These are phyloP conservation scores for Davidsoniella neocaledoniae DNA, from an alignment of 2,329 filamentous ascomycete genomes.

Conservation along the genomic window DNA sequence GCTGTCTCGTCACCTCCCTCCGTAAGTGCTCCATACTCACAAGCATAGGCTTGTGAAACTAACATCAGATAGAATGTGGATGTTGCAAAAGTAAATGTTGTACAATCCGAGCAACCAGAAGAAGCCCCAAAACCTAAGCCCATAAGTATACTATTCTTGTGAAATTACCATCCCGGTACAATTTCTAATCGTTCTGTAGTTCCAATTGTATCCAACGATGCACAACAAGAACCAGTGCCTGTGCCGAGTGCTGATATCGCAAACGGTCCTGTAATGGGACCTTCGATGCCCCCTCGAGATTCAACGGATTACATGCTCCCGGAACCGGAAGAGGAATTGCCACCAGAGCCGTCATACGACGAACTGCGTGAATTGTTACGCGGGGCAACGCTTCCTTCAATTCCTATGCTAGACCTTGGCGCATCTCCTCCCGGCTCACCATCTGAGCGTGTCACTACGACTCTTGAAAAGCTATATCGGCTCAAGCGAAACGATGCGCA, in stretches of 20 bases:
- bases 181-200: neutral
- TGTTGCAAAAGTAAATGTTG: neutral
- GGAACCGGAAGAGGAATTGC: conserved; percentile 15
- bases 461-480: conserved; percentile 56
- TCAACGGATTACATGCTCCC: conserved; percentile 5
- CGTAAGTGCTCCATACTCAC: conserved; percentile 2
- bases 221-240: neutral
- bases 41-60: neutral
- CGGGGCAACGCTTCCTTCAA: conserved; percentile 54
- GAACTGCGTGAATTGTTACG: conserved; percentile 46
- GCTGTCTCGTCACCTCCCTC: conserved; percentile 6
- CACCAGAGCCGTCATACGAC: conserved; percentile 43
- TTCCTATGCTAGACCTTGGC: conserved; percentile 59
- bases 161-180: neutral
- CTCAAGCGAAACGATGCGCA: conserved; percentile 64
- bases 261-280: conserved; percentile 10
- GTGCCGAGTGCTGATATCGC: neutral
- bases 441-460: conserved; percentile 36
- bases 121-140: no score
- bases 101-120: neutral
- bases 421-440: conserved; percentile 51
- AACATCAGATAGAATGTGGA: neutral
- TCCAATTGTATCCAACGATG: neutral
- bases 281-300: conserved; percentile 8
- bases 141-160: no score